phyloP scores from a whole-genome alignment of 805 yeast genomes.

The Nakazawaea ishiwadae region DNA sequence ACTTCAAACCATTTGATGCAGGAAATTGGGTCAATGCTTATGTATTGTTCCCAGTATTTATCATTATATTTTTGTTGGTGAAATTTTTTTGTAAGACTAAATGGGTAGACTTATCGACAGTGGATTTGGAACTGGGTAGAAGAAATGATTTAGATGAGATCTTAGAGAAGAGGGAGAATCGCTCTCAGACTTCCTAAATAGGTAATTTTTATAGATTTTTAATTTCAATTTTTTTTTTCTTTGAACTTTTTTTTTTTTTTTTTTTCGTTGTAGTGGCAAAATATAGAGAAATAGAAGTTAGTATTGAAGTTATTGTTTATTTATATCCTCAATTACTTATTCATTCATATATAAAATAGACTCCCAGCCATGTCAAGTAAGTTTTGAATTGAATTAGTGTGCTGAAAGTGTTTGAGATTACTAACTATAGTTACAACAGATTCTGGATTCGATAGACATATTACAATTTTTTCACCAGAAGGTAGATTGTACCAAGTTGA shows the following conservation, averaged over 20 bases:
- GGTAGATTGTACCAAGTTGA: slow-evolving; percentile 97
- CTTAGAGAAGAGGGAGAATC: background rate
- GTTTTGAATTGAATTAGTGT: slow-evolving; percentile 12
- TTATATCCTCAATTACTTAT: too few species aligned
- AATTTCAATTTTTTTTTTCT: background rate
- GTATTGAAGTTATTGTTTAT: too few species aligned
- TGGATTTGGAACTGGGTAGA: background rate
- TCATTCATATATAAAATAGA: background rate
- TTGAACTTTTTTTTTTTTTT: background rate
- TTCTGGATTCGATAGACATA: slow-evolving; percentile 97
- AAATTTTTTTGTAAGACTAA: background rate
- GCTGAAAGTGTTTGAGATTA: background rate
- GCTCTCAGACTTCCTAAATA: too few species aligned
- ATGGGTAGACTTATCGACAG: background rate
- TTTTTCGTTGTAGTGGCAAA: slow-evolving; percentile 23
- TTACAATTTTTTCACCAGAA: slow-evolving; percentile 97
- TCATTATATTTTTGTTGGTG: background rate
- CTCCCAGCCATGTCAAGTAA: slow-evolving; percentile 24
- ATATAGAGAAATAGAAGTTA: background rate
- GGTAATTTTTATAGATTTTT: too few species aligned
- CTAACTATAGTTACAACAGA: background rate
- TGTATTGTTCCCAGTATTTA: background rate
- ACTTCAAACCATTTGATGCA: background rate
- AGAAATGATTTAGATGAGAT: background rate
- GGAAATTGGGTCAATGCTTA: background rate